phyloP scores from a whole-genome alignment of 176 grass and related monocot genomes.

The Oryza glaberrima region DNA sequence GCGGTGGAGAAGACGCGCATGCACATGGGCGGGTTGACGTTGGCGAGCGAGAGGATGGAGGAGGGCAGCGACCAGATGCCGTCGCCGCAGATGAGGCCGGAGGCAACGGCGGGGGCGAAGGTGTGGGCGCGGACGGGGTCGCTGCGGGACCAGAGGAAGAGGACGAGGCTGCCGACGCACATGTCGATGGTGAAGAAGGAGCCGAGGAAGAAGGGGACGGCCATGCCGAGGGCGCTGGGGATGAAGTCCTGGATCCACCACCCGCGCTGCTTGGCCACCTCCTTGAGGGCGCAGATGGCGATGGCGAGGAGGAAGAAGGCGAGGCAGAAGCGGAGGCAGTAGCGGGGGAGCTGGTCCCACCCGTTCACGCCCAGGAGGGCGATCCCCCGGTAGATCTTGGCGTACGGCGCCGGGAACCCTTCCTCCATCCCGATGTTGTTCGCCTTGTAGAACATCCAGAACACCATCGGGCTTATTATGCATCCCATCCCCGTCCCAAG shows the following conservation, averaged over 20 bases:
- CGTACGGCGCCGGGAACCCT: constrained; percentile 55
- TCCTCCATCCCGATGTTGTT: constrained; percentile 36
- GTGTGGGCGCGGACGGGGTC: constrained; percentile 35
- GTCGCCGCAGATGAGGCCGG: constrained; percentile 61
- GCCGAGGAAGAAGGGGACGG: constrained; percentile 61
- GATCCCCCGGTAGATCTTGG: constrained; percentile 66
- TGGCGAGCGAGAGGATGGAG: constrained; percentile 35
- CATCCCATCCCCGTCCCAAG: constrained; percentile 50
- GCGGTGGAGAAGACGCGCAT: constrained; percentile 51
- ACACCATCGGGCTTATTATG: constrained; percentile 58
- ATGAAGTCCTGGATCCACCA: constrained; percentile 60
- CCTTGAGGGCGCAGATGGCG: constrained; percentile 60
- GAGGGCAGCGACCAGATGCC: constrained; percentile 56
- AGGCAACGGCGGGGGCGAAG: constrained; percentile 52
- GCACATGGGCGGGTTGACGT: constrained; percentile 54
- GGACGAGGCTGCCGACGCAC: constrained; percentile 51
- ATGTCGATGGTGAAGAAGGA: constrained; percentile 83
- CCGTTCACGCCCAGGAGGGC: constrained; percentile 57
- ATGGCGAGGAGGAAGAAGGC: constrained; percentile 65
- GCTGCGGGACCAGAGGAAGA: constrained; percentile 44
- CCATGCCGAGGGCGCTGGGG: constrained; percentile 69
- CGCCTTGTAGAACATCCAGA: constrained; percentile 77
- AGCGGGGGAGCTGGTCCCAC: constrained; percentile 45
- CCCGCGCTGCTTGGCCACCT: constrained; percentile 30
- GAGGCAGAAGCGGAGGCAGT: constrained; percentile 64